A percentile compares a stretch with the other conserved stretches of the same genome.
These are phyloP conservation scores for Annulohypoxylon stygium DNA, from an alignment of 495 filamentous ascomycete genomes.

Conservation along the genomic window DNA sequence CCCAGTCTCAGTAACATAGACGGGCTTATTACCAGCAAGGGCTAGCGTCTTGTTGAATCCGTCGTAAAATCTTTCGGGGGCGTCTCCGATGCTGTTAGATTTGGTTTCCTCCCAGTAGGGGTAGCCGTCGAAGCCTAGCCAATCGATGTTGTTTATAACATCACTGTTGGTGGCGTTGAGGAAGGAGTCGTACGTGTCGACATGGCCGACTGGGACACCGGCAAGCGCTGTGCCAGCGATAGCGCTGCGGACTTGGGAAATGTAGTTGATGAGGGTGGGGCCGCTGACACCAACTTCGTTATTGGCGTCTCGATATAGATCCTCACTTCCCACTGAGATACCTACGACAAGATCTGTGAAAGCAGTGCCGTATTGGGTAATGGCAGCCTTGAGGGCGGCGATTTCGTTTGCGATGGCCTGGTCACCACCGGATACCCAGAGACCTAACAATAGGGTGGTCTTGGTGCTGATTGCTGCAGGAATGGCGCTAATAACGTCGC, in stretches of 20 bases:
- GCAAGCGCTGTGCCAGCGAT: constrained; percentile 69
- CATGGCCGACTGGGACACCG: constrained; percentile 75
- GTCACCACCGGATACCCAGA: constrained; percentile 76
- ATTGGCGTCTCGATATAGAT: constrained; percentile 79
- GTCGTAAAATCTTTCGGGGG: constrained; percentile 69
- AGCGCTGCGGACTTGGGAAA: constrained; percentile 68
- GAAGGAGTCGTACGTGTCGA: constrained; percentile 88
- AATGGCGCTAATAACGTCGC: constrained; percentile 70
- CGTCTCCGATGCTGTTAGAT: constrained; percentile 71
- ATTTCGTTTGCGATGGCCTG: constrained; percentile 71
- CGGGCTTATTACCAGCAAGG: constrained; percentile 72
- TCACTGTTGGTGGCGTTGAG: constrained; percentile 75
- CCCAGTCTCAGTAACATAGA: constrained; percentile 88
- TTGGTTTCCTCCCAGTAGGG: constrained; percentile 77
- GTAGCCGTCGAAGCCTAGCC: constrained; percentile 77
- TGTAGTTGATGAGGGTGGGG: constrained; percentile 68
- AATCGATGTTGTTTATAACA: constrained; percentile 75
- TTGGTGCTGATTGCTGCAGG: constrained; percentile 77
- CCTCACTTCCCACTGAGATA: constrained; percentile 87
- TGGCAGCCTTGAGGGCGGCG: constrained; percentile 71
- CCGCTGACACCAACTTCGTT: constrained; percentile 69
- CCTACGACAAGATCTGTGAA: constrained; percentile 76
- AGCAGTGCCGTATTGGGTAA: constrained; percentile 67
- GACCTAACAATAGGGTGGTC: constrained; percentile 75
- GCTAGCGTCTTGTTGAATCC: constrained; percentile 69